phyloP scores from a whole-genome alignment of 495 filamentous ascomycete genomes.

The Talaromyces borbonicus region DNA sequence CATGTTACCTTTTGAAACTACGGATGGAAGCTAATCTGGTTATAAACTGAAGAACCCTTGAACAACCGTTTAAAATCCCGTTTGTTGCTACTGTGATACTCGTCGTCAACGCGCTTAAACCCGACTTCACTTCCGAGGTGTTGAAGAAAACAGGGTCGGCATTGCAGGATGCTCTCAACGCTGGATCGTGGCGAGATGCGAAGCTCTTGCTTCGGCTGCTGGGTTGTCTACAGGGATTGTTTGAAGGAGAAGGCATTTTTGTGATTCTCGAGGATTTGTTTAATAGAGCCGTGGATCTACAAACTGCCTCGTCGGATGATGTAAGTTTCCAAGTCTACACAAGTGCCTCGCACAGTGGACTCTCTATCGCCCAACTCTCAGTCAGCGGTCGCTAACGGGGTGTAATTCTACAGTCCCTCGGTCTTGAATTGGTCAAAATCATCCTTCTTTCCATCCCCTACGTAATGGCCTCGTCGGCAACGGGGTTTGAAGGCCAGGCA shows the following conservation, averaged over 20 bases:
- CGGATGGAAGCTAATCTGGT: conserved; percentile 9
- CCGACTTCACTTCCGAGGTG: conserved; percentile 59
- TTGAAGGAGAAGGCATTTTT: conserved; percentile 82
- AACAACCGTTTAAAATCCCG: conserved; percentile 95
- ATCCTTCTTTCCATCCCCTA: conserved; percentile 91
- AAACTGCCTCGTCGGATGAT: conserved; percentile 84
- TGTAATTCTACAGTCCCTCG: conserved; percentile 33
- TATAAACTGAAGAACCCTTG: conserved; percentile 43
- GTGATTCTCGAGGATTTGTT: conserved; percentile 78
- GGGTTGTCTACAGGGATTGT: conserved; percentile 66
- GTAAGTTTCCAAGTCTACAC: conserved; percentile 37
- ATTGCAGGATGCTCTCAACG: conserved; percentile 51
- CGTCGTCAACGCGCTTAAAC: conserved; percentile 61
- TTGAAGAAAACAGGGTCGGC: conserved; percentile 47
- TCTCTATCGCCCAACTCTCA: too few relatives aligned
- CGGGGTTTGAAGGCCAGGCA: conserved; percentile 58
- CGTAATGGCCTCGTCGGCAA: conserved; percentile 61
- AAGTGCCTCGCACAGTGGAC: too few relatives aligned
- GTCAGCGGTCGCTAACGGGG: too few relatives aligned
- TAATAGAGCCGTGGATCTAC: conserved; percentile 70
- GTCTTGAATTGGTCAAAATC: conserved; percentile 89
- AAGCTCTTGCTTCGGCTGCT: conserved; percentile 86
- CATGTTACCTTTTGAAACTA: background rate
- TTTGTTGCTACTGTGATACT: conserved; percentile 78
- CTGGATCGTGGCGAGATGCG: conserved; percentile 77